Percentiles rank a stretch among this genome's conserved stretches.
Evolutionary conservation across 2,329 filamentous ascomycete genomes (phyloP).

Genomic region (Botrytis sinoallii): DNA sequence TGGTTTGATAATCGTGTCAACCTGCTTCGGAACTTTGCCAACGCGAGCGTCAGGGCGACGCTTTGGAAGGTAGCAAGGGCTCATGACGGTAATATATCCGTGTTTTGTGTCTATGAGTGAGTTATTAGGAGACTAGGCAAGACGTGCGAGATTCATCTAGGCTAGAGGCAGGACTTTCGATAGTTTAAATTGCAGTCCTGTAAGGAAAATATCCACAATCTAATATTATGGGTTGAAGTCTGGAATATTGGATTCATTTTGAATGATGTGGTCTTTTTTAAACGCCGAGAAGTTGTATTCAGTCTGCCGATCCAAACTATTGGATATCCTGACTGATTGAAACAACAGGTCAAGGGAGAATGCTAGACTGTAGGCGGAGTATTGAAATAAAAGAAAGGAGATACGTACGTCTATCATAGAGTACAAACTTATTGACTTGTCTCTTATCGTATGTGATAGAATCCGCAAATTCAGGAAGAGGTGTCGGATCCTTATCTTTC

Average conservation of each 20-base stretch:
- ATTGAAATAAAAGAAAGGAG: neutral
- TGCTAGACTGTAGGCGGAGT: neutral
- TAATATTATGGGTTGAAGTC: neutral
- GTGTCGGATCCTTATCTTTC: neutral
- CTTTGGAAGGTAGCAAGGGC: neutral
- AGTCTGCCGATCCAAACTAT: neutral
- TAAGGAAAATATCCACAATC: neutral
- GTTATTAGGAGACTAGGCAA: neutral
- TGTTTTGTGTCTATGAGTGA: neutral
- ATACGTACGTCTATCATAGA: neutral
- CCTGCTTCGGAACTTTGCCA: neutral
- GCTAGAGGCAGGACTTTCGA: neutral
- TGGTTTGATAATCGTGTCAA: neutral
- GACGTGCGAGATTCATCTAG: neutral
- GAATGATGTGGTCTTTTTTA: neutral
- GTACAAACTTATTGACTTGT: constrained; percentile 3
- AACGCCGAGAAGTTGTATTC: neutral
- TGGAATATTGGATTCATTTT: neutral
- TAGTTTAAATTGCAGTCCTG: neutral
- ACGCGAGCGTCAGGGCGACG: neutral
- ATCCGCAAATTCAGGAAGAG: neutral
- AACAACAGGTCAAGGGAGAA: neutral
- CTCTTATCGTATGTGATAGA: neutral
- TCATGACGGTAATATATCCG: neutral
- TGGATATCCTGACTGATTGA: neutral